Evolutionary conservation across 768 basidiomycete genomes (phyloP), one percentile per base, ranked within the genome.

Genomic region (Terana coerulea): DNA sequence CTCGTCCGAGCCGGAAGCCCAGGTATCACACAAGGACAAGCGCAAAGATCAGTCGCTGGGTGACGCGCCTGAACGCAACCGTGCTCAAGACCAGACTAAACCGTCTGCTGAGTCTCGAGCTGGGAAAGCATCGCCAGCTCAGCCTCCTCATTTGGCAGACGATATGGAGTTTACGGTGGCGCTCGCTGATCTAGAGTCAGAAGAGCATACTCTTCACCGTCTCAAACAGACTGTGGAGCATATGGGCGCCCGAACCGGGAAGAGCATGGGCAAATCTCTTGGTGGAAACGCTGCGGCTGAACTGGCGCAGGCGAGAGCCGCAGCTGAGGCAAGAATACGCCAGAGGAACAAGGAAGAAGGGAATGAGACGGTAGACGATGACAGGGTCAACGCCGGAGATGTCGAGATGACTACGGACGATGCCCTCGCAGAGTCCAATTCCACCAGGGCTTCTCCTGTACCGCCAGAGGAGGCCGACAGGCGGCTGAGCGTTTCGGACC

Each of bases 201-300:
- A 78, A 26, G 75, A 73, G 25, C 84, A 77, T 19, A 77, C 86
- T 56, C 73, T 91, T 36, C 78, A 80, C 59, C 71, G 76, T 15
- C 72, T 91, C 44, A 91, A 86, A 69, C 82, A 79, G 61, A 88
- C 82, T 1, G 80, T 90, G 0, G 82, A 86, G 63, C 84, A 75
- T 14, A 70, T 86, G 25, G 84, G 84, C 15, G 72, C 80, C 15
- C 79, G 78, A 3, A 61, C 74, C 39, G 76, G 77, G 26, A 88
- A 81, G 61, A 76, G 76, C 45, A 70, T 75, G 62, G 76, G 77
- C 47, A 88, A 83, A 60, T 86, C 87, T 31, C 62, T 86, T 8
- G 83, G 84, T 44, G 77, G 76, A 10, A 70, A 67, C 36, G 76
- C 78, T 19, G 78, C 76, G 3, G 79, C 74, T 6, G 83, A 81